Evolutionary conservation across 2,329 filamentous ascomycete genomes (phyloP), one percentile per base, ranked within the genome.

Genomic region (Saccharata proteae): DNA sequence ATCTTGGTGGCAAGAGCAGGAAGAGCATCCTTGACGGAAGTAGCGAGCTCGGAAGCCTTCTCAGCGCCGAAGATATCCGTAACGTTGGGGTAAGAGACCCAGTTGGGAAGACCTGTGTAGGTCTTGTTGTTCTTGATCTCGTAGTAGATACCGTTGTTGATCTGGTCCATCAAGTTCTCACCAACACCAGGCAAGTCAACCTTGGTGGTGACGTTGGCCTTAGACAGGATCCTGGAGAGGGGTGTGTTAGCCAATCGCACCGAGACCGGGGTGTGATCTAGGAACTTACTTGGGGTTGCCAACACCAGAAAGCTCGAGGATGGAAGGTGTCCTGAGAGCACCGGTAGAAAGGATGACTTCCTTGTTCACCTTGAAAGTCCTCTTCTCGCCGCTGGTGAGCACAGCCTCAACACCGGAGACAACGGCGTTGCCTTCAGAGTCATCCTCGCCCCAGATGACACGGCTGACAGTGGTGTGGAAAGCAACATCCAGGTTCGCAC

Each of bases 401-500:
- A 48, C 30, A 31, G 51, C 40, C 12, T 53, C 40, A 6, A 45
- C 47, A 11, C 30, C 31, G 6, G 49, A 46, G 3, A 38, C 22
- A 10, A 42, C 30, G 5, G 40, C 27, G 13, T 20, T 21, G 16
- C 27, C 14, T 1, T 16, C 8, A 0, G 11, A 10, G 14, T 26
- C 7, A 17, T 15, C 6, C 8, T 33, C 30, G 9, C 38, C 29
- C 56, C 58, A 64, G 4, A 57, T 33, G n/a, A 66, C 47, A 12
- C 47, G 47, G 21, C 55, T 56, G 1, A 54, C 62, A 2, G 48
- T 48, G 0, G 61, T 58, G 35, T 62, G 59, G 12, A 57, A 38
- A 17, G 63, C 53, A 1, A 65, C 43, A 3, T 60, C 41, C 1
- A 67, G 44, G 36, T 67, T 67, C 2, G 44, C 25, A 27, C 62